Base-by-base conservation (phyloP, 2,329 filamentous ascomycete genomes). In the Trichophyton rubrum region DNA sequence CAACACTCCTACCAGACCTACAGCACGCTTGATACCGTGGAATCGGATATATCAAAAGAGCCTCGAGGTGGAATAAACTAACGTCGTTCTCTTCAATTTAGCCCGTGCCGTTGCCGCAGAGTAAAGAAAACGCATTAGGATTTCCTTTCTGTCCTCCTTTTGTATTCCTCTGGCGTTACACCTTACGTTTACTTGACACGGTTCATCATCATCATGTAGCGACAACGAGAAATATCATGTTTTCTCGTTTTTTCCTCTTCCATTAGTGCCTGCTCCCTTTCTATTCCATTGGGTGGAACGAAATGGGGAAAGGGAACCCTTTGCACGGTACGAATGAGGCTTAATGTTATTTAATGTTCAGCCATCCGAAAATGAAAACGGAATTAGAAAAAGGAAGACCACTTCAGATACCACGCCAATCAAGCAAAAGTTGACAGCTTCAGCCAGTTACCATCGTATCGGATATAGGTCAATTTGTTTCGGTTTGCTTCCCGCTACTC, bases 101-200 rank as follows among this genome's bases (percentile, higher is more conserved):
- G 74, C 74, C 72, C 74, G 74, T 66, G 73, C 72, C 69, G 72
- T 75, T 66, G 70, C 73, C 69, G 74, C 73, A 66, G 73, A 58
- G 27, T 57, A 76, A 72, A 75, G 75, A 75, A 74, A 68, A 51
- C 66, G 67, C 51, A 65, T 67, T 66, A 64, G 40, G 22, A 49
- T 55, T 45, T 64, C 59, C 45, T 66, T 68, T 64, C 65, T 65
- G 68, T 55, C 51, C 20, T 60, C 58, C 38, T 35, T 65, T 59
- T 67, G 65, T 66, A 70, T 67, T 67, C 68, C 72, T 68, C 70
- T 71, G 72, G 55, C 55, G 55, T 57, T 57, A 57, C 33, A 38
- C 24, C 20, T 57, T 43, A 57, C 55, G 55, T 57, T 57, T 57
- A 57, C 55, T 57, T 57, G 55, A 57, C 40, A 43, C 55, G 55